Base-by-base conservation (phyloP, 2,329 filamentous ascomycete genomes). In the Ambrosiella xylebori region DNA sequence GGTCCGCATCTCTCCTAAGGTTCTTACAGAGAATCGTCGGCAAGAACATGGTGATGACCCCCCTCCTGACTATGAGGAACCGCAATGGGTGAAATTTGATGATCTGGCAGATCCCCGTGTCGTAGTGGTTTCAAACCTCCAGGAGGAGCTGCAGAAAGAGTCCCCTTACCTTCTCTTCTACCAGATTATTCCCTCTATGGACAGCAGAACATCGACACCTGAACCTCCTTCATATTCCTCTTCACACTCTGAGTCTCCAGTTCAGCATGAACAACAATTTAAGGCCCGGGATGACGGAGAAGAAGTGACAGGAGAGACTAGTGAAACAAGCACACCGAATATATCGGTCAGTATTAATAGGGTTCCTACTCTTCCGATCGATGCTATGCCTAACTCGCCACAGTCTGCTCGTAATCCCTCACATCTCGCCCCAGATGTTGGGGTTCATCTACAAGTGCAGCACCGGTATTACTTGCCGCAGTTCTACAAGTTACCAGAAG, bases 91-190 rank as follows among this genome's bases (percentile, higher is more conserved):
- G 67, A 85, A 84, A 41, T 96, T 95, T 64, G 93, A 98, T 66
- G 93, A 98, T 67, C 74, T 97, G n/a, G 73, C 80, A 0, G 73
- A 78, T 40, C 76, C 82, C 58, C 80, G 91, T 35, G 85, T 97
- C 2, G 77, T 76, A 0, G 77, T 85, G 57, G 82, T 96, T 54
- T 81, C 94, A 65, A 85, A 96, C 62, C 80, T 84, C 64, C 83
- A 86, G 61, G 72, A 84, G 63, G 84, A 87, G 0, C 71, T 97
- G 54, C 84, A 81, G 63, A 78, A 85, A n/a, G 90, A 96, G 68
- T 94, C 88, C 68, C 91, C 93, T 0, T 97, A 97, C 67, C 77
- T 97, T 6, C 74, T 98, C 0, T 97, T 97, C 69, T 98, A 96
- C 66, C 91, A 96, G 68, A 87, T 97, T 45, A 79, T 94, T 37